Base-by-base conservation (phyloP, 805 yeast genomes). In the Nakazawaea populi region DNA sequence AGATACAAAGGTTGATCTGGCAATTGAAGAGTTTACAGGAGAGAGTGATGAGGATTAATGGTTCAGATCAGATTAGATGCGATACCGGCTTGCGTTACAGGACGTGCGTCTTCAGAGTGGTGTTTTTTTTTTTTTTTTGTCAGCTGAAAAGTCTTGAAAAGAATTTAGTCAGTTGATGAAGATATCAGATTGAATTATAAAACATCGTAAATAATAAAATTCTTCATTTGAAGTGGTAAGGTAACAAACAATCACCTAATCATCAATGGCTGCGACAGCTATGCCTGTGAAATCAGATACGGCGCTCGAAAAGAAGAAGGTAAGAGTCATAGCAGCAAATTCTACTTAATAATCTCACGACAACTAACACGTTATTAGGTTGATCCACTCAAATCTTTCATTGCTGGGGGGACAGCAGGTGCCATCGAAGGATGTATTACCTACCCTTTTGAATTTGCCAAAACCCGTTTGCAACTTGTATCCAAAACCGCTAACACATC, bases 401-500 rank as follows among this genome's bases (percentile, higher is more conserved):
- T 91, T 30, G 98, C 97, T 6, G 99, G 99, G 51, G 97, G 97
- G 48, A 76, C 87, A 0, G 99, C 98, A 0, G 99, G 98, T 52
- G 98, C 96, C 29, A 83, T 91, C 34, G 99, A 92, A 70, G 97
- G 97, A 35, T 81, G 81, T 39, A 76, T 88, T 44, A 92, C 98
- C 0, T 92, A 90, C 66, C 99, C 99, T 3, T 94, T 94, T 67
- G 99, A 92, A 67, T 92, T 91, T 71, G 96, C 98, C 44, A 92
- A 92, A 64, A 92, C 99, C 3, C 74, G 98, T 55, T 73, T 94
- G 43, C 99, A 92, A 70, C 75, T 92, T 51, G 82, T 83, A 35
- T 85, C 82, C 58, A 85, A 84, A 63, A 61, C 80, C 0, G 70
- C 85, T 11, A 82, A 69, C 49, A 76, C 81, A 11, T 83, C 96